A percentile compares a stretch with the other conserved stretches of the same genome.
Evolutionary conservation across 257 asterid species (phyloP).

Genomic region (Agastache rugosa): DNA sequence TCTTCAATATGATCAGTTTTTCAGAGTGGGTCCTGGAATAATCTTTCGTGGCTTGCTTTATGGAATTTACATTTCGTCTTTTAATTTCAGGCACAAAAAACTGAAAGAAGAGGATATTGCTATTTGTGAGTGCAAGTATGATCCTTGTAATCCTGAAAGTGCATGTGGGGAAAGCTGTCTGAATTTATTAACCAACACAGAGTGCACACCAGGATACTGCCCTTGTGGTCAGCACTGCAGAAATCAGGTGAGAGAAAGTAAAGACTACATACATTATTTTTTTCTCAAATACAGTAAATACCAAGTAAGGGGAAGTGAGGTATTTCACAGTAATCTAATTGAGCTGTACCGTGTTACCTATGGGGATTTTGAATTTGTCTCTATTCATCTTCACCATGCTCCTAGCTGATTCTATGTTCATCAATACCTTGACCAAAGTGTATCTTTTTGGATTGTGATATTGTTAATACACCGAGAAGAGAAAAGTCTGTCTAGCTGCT

Average conservation of each 20-base stretch:
- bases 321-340: constrained; percentile 9
- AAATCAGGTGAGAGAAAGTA: constrained; percentile 68
- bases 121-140: constrained; percentile 78
- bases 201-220: constrained; percentile 88
- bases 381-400: constrained; percentile 14
- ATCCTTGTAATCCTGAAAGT: constrained; percentile 66
- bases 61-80: constrained; percentile 3
- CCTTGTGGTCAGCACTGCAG: constrained; percentile 71
- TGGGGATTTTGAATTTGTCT: constrained; percentile 5
- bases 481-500: background rate
- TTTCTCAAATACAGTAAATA: constrained; percentile 4
- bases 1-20: background rate
- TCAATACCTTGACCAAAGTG: constrained; percentile 5
- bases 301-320: constrained; percentile 9
- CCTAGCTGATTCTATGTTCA: constrained; percentile 10
- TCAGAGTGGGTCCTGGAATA: background rate
- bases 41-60: constrained; percentile 22
- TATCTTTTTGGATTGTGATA: background rate
- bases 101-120: constrained; percentile 81
- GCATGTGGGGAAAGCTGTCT: constrained; percentile 93
- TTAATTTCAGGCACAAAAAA: constrained; percentile 56
- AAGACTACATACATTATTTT: constrained; percentile 9
- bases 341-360: constrained; percentile 9
- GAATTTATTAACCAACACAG: constrained; percentile 90
- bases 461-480: constrained; percentile 7